Conservation (phyloP, 768 basidiomycete species). For the Boletus eberwhitei region DNA sequence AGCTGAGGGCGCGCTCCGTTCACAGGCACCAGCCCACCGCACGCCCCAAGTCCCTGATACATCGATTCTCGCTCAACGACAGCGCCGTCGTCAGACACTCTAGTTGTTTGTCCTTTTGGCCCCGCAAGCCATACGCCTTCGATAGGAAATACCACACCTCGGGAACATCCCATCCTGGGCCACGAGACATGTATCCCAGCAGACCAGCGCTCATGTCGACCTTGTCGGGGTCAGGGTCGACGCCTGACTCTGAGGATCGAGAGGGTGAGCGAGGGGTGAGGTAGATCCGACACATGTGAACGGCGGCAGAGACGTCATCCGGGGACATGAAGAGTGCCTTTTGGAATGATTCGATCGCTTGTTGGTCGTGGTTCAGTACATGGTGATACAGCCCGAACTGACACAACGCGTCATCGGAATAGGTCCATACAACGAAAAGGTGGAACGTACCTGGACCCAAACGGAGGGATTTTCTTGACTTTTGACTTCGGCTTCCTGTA, state of each 20-base stretch:
- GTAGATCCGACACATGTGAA: slow-evolving; percentile 77
- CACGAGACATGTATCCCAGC: slow-evolving; percentile 72
- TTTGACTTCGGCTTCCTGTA: slow-evolving; percentile 90
- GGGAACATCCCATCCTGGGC: slow-evolving; percentile 83
- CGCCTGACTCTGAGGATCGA: slow-evolving; percentile 8
- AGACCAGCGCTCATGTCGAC: slow-evolving; percentile 82
- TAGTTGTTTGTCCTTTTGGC: slow-evolving; percentile 63
- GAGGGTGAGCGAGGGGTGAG: slow-evolving; percentile 39
- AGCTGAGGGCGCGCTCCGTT: neutral
- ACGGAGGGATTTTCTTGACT: slow-evolving; percentile 86
- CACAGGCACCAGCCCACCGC: slow-evolving; percentile 70
- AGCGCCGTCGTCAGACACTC: slow-evolving; percentile 75
- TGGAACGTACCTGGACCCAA: slow-evolving; percentile 81
- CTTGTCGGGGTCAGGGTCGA: slow-evolving; percentile 38
- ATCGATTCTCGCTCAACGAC: slow-evolving; percentile 54
- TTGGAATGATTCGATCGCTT: slow-evolving; percentile 73
- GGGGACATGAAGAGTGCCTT: slow-evolving; percentile 89
- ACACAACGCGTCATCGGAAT: neutral
- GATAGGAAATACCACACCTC: slow-evolving; percentile 95
- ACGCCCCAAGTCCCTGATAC: slow-evolving; percentile 57
- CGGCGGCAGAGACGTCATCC: slow-evolving; percentile 70
- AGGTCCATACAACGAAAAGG: neutral
- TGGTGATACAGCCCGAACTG: slow-evolving; percentile 76
- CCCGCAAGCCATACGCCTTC: slow-evolving; percentile 74
- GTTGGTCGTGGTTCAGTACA: slow-evolving; percentile 51